Evolutionary conservation across 169 alveolate species (phyloP), one percentile per base, ranked within the genome.

Genomic region (Cryptosporidium canis): DNA sequence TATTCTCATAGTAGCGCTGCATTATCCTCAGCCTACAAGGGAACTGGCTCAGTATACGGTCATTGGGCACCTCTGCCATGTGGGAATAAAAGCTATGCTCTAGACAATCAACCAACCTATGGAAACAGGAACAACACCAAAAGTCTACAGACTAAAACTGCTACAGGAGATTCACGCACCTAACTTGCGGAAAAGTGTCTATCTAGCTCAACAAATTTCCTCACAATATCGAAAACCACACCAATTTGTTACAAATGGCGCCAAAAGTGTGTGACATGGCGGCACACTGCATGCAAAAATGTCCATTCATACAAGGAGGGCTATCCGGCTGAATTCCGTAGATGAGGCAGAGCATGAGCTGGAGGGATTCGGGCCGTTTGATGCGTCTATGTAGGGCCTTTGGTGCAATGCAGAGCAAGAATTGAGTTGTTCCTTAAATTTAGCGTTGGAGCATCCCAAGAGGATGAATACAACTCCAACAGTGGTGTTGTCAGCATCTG

Each of bases 1-100:
- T 70, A 70, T 70, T 70, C 31, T 31, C 53, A 44, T 48, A 70
- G 24, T 70, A 70, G 12, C 84, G 58, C 12, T 51, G 16, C 67
- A 70, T 5, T 12, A 70, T 48, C 5, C 39, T 21, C 37, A 70
- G 9, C 33, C 27, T 31, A 27, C 45, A 48, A 0, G 84, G 33
- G 48, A 70, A 70, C 3, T 47, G n/a, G n/a, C 29, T 31, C n/a
- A 67, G 33, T 45, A 33, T 43, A 5, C 45, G 29, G 29, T 44
- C 45, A 27, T 4, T 44, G 7, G 21, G 8, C 83, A 67, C 45
- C 33, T 67, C 29, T 37, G 27, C 56, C 29, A 63, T 63, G 70
- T 51, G 24, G 16, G 5, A 18, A 18, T 4, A 1, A 3, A n/a
- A 16, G n/a, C 1, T 51, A 0, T n/a, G 1, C 7, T 51, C 63